These are phyloP conservation scores for Alnus rubra DNA, from an alignment of 306 rosid genomes.

Conservation along the genomic window DNA sequence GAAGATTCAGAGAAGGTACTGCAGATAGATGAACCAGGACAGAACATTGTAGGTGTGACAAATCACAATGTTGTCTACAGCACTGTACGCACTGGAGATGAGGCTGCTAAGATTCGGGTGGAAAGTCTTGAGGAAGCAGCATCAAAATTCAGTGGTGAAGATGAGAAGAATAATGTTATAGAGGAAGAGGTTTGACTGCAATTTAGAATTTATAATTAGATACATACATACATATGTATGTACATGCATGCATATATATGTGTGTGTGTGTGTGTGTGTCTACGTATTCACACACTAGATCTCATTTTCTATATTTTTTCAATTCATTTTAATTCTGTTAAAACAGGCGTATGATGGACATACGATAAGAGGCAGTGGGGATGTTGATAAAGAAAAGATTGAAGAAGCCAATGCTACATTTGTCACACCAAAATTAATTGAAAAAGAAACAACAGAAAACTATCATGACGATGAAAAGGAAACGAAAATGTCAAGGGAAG, in stretches of 20 bases:
- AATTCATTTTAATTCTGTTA: neutral
- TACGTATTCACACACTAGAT: neutral
- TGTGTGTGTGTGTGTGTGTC: constrained; percentile 1
- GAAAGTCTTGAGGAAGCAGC: constrained; percentile 25
- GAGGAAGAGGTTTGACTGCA: constrained; percentile 29
- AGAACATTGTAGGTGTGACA: constrained; percentile 23
- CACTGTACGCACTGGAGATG: neutral
- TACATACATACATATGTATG: neutral
- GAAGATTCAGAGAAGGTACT: constrained; percentile 10
- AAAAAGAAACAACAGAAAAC: constrained; percentile 20
- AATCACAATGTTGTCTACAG: neutral
- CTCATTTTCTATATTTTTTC: constrained; percentile 5
- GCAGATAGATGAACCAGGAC: constrained; percentile 23
- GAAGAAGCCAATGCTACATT: constrained; percentile 10
- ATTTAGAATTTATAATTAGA: neutral
- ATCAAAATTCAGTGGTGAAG: constrained; percentile 10
- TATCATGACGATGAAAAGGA: constrained; percentile 22
- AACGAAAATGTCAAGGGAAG: constrained; percentile 17
- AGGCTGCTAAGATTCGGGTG: constrained; percentile 18
- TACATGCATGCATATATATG: neutral
- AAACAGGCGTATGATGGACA: constrained; percentile 33
- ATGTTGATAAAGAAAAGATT: constrained; percentile 18
- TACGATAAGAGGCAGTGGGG: constrained; percentile 11
- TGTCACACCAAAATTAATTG: constrained; percentile 20
- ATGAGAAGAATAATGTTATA: neutral